phyloP scores from a whole-genome alignment of 139 green algal genomes.

The Chlamydomonas schloesseri region DNA sequence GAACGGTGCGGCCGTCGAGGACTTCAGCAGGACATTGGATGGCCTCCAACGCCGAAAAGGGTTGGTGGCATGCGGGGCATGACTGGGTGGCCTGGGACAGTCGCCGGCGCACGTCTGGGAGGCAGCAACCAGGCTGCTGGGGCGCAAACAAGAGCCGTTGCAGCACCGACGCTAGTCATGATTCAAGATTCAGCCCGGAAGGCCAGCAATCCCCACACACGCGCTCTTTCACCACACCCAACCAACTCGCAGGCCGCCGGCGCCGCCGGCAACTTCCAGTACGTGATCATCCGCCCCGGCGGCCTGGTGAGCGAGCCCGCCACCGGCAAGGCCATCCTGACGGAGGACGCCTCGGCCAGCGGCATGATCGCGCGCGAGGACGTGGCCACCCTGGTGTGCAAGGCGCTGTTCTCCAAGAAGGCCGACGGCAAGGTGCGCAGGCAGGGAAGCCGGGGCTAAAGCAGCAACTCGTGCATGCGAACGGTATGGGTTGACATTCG shows the following conservation, averaged over 20 bases:
- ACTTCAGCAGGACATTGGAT: too few relatives aligned
- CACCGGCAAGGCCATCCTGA: constrained; percentile 80
- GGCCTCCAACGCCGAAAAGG: too few relatives aligned
- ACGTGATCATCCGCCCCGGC: constrained; percentile 93
- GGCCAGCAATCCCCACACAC: too few relatives aligned
- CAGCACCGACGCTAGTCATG: too few relatives aligned
- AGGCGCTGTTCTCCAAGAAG: constrained; percentile 84
- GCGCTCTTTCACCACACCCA: not conserved
- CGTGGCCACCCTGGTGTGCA: constrained; percentile 84
- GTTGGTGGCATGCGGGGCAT: too few relatives aligned
- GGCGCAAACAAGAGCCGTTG: too few relatives aligned
- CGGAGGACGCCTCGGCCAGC: constrained; percentile 73
- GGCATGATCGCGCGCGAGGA: constrained; percentile 89
- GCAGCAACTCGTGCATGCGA: too few relatives aligned
- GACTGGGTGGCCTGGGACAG: too few relatives aligned
- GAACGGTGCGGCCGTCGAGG: too few relatives aligned
- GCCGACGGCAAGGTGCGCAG: constrained; percentile 72
- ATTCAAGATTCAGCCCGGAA: too few relatives aligned
- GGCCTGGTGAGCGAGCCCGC: constrained; percentile 90
- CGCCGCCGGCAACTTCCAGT: constrained; percentile 79
- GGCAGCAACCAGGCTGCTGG: too few relatives aligned
- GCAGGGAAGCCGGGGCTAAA: not conserved
- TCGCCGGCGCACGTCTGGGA: too few relatives aligned
- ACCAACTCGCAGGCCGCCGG: constrained; percentile 15
- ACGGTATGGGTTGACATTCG: not conserved